Evolutionary conservation across 1,284 basidiomycete species (phyloP), one percentile per base, ranked within the genome.

Genomic region (Sanghuangporus sanghuang): DNA sequence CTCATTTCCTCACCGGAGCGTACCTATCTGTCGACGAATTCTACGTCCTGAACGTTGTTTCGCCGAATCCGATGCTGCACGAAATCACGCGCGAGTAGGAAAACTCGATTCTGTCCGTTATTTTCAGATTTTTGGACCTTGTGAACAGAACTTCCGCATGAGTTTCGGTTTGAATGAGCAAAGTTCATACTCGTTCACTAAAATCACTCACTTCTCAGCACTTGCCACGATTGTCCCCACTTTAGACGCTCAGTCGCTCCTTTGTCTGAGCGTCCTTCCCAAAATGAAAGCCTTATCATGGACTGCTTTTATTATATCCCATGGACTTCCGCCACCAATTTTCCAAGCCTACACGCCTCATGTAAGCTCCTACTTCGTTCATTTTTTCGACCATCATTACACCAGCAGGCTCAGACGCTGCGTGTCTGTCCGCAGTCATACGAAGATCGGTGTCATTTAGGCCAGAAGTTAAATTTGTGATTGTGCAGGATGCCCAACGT

Each of bases 401-500:
- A 11, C 57, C 63, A 11, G 12, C 11, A 21, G 27, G 6, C 18
- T 44, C 39, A 27, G 42, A 14, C 7, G 55, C 2, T 2, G 46
- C 18, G 6, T 21, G 21, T 7, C 44, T 21, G 27, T 14, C 36
- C 8, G 7, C 27, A 2, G 23, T 40, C 63, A 64, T 64, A 0
- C 35, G 9, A 8, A 60, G 42, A 9, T 64, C 63, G 8, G 18
- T 21, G 11, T 46, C 36, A 21, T 23, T 59, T 7, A 64, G 40
- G 5, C 44, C 57, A 21, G 27, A 46, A 3, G 50, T 64, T 1
- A 56, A 23, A 44, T 54, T 56, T 18, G 50, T 52, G 12, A 63
- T 42, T 2, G 56, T 50, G 46, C 64, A 66, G n/a, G 61, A 62
- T 23, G 60, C 54, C 64, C 64, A 66, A n/a, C 64, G 60, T 12